Base-by-base conservation (phyloP, 306 rosid species). In the Lupinus albus region DNA sequence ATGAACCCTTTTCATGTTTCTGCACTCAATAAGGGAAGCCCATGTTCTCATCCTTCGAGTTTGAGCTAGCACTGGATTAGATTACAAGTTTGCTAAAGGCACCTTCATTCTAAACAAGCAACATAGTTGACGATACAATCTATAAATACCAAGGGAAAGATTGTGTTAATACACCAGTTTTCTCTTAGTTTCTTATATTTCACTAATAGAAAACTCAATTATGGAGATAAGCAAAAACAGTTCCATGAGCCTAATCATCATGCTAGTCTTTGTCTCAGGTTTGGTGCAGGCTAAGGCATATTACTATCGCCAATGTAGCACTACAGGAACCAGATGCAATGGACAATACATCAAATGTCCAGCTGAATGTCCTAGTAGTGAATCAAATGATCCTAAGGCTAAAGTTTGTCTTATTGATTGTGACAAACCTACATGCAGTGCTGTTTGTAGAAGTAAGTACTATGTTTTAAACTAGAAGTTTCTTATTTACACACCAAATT, bases 361-460 rank as follows among this genome's bases (percentile, higher is more conserved):
- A 1, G 11, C 39, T 8, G 77, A 71, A 30, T 77, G 68, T 44
- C 77, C 63, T 7, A 64, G 50, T 57, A 77, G 68, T 38, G 62
- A 49, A 36, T 75, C 87, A 3, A 25, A 25, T 9, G 68, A 80
- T 57, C 83, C 77, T 0, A 67, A 74, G 3, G 84, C 87, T 25
- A 83, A 83, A 70, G 68, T 80, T 74, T 80, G 81, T 71, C 20
- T 28, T 2, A 47, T 78, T 16, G 78, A 80, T 21, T 80, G 81
- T 12, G 61, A 84, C 54, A 71, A 80, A 63, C 88, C 85, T 3
- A 28, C 47, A 13, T 84, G 81, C 88, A 45, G 32, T 15, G 78
- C 81, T 15, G 47, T 68, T 8, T 80, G 85, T 53, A 62, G 61
- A 55, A 21, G 83, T 84, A 75, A 62, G 77, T 41, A 41, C 47